Evolutionary conservation across 163 green algal genomes (phyloP).

Genomic region (Scenedesmus sp.): DNA sequence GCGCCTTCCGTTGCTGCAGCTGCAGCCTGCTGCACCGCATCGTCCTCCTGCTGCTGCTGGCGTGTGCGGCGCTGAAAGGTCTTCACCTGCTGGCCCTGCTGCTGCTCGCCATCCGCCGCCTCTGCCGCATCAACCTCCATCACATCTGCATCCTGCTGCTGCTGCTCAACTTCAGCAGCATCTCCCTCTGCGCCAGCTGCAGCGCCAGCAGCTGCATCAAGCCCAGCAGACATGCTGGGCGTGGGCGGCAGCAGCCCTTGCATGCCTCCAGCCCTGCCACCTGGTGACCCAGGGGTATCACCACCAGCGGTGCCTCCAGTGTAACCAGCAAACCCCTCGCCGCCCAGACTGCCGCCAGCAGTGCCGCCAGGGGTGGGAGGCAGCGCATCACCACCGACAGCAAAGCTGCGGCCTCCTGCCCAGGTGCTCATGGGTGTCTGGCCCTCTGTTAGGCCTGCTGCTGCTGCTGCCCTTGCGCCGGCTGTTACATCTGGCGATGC

Average conservation of each 20-base stretch:
- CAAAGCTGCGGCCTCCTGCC: not conserved
- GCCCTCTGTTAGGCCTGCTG: not conserved
- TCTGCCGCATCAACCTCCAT: not conserved
- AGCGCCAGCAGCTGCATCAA: not conserved
- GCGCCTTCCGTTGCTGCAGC: not conserved
- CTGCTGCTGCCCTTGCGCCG: not conserved
- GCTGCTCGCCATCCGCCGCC: not conserved
- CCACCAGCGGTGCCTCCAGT: not conserved
- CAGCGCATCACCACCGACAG: not conserved
- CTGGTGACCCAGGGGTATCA: not conserved
- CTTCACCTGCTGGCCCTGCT: slow-evolving; percentile 29
- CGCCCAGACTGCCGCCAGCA: not conserved
- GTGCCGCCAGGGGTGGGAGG: not conserved
- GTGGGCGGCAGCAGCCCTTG: slow-evolving; percentile 33
- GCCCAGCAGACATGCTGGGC: slow-evolving; percentile 9
- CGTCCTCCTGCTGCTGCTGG: slow-evolving; percentile 23
- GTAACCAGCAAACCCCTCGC: not conserved
- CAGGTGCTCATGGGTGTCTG: not conserved
- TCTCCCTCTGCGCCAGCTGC: not conserved
- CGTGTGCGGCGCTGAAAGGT: slow-evolving; percentile 43
- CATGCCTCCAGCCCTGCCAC: not conserved
- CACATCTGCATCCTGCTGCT: not conserved
- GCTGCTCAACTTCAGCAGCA: not conserved
- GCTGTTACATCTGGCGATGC: not conserved
- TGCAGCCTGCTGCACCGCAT: not conserved